Evolutionary conservation across 1,284 basidiomycete genomes (phyloP).

Genomic region (Athelia psychrophila): DNA sequence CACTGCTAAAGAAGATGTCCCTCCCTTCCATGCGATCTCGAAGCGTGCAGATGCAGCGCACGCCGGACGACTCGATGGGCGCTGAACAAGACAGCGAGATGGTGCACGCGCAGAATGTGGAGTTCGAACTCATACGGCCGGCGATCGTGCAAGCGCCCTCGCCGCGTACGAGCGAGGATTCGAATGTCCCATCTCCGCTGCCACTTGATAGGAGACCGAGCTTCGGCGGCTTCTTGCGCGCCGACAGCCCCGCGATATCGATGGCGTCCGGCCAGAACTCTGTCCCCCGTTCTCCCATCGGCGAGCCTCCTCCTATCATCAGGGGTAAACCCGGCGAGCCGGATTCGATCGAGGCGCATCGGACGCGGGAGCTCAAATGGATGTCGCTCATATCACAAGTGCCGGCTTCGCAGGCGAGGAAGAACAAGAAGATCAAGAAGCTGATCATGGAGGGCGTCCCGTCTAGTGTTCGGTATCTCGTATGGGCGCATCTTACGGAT

Average conservation of each 20-base stretch:
- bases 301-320: conserved; percentile 5
- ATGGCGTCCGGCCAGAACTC: conserved; percentile 27
- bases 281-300: background rate
- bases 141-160: conserved; percentile 41
- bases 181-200: conserved; percentile 29
- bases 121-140: conserved; percentile 74
- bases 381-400: conserved; percentile 62
- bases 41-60: conserved; percentile 12
- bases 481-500: conserved; percentile 82
- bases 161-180: conserved; percentile 55
- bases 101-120: conserved; percentile 74
- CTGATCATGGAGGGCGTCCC: conserved; percentile 83
- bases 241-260: conserved; percentile 52
- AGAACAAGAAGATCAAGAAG: conserved; percentile 84
- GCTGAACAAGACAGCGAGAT: conserved; percentile 35
- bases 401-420: conserved; percentile 62
- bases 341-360: conserved; percentile 65
- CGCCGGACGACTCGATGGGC: conserved; percentile 23
- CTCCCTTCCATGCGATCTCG: conserved; percentile 54
- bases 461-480: conserved; percentile 77
- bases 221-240: conserved; percentile 30
- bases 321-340: conserved; percentile 23
- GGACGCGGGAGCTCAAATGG: conserved; percentile 76
- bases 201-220: conserved; percentile 29
- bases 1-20: conserved; percentile 43